These are phyloP conservation scores for Jatropha podagrica DNA, from an alignment of 441 rosid genomes.

Conservation along the genomic window DNA sequence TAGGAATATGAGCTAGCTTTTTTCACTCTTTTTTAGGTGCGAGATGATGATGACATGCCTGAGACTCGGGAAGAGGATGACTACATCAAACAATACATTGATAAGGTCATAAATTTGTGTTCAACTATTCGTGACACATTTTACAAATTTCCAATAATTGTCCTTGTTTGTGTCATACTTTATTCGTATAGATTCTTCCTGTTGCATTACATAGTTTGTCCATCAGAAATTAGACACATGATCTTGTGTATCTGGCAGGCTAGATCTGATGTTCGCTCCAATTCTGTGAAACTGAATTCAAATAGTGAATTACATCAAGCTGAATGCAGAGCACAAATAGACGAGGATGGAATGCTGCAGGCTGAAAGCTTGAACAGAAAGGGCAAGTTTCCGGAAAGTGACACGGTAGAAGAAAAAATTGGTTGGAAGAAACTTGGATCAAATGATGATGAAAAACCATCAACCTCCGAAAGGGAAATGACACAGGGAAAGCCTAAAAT, in stretches of 20 bases:
- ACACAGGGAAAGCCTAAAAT: slow-evolving; percentile 47
- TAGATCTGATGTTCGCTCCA: slow-evolving; percentile 28
- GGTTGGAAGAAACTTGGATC: slow-evolving; percentile 44
- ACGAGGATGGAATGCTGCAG: slow-evolving; percentile 32
- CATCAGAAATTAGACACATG: slow-evolving; percentile 6
- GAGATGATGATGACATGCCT: slow-evolving; percentile 65
- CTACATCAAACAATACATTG: slow-evolving; percentile 30
- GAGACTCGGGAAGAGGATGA: slow-evolving; percentile 69
- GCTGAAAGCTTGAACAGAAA: slow-evolving; percentile 43
- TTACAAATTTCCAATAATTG: not conserved
- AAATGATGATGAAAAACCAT: slow-evolving; percentile 45
- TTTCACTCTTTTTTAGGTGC: slow-evolving; percentile 46
- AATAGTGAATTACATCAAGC: slow-evolving; percentile 34
- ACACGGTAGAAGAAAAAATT: slow-evolving; percentile 46
- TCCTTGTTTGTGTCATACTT: not conserved
- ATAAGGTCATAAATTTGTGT: slow-evolving; percentile 44
- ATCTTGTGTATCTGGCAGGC: slow-evolving; percentile 37
- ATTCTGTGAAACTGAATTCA: slow-evolving; percentile 33
- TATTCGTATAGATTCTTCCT: not conserved
- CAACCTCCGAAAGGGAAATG: slow-evolving; percentile 54
- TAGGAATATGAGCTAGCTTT: slow-evolving; percentile 13
- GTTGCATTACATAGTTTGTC: not conserved
- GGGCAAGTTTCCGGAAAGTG: slow-evolving; percentile 51
- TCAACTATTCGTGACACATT: not conserved
- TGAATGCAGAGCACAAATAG: slow-evolving; percentile 36